These are phyloP conservation scores for Mortierella sp. DNA, from an alignment of 371 early-diverging fungal genomes.

Conservation along the genomic window DNA sequence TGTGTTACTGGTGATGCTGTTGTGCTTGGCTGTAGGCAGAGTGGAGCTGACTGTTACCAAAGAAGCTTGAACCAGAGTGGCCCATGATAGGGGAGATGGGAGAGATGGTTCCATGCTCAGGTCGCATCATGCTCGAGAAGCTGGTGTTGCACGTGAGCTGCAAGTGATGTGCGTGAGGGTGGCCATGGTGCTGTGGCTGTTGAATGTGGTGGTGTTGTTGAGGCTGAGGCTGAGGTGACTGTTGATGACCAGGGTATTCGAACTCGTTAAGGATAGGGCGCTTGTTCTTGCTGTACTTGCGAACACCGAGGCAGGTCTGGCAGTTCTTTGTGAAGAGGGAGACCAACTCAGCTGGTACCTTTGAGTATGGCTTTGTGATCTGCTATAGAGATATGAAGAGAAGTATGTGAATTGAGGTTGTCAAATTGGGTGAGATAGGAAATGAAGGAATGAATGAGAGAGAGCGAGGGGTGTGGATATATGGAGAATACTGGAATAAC, in stretches of 20 bases:
- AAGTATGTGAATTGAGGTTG: neutral
- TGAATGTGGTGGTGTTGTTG: conserved; percentile 18
- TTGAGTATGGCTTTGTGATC: conserved; percentile 57
- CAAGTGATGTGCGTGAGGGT: conserved; percentile 24
- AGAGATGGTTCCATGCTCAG: conserved; percentile 41
- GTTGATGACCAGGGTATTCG: conserved; percentile 42
- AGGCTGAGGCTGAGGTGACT: conserved; percentile 10
- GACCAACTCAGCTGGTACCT: conserved; percentile 54
- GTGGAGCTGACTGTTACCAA: conserved; percentile 26
- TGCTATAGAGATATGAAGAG: conserved; percentile 7
- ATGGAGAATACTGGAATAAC: neutral
- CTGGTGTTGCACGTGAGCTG: conserved; percentile 48
- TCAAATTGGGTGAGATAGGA: neutral
- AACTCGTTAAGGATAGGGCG: conserved; percentile 52
- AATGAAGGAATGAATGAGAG: conserved; percentile 2
- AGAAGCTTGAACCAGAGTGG: conserved; percentile 42
- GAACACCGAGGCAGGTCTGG: conserved; percentile 54
- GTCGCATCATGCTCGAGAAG: conserved; percentile 14
- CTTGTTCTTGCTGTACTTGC: conserved; percentile 56
- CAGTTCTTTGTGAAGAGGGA: conserved; percentile 58
- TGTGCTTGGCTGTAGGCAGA: conserved; percentile 14
- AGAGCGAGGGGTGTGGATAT: neutral
- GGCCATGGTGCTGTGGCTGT: conserved; percentile 17
- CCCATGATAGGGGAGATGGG: conserved; percentile 50
- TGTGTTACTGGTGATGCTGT: conserved; percentile 16